A percentile compares a stretch with the other conserved stretches of the same genome.
phyloP scores from a whole-genome alignment of 495 filamentous ascomycete species.

The Tuber brumale region DNA sequence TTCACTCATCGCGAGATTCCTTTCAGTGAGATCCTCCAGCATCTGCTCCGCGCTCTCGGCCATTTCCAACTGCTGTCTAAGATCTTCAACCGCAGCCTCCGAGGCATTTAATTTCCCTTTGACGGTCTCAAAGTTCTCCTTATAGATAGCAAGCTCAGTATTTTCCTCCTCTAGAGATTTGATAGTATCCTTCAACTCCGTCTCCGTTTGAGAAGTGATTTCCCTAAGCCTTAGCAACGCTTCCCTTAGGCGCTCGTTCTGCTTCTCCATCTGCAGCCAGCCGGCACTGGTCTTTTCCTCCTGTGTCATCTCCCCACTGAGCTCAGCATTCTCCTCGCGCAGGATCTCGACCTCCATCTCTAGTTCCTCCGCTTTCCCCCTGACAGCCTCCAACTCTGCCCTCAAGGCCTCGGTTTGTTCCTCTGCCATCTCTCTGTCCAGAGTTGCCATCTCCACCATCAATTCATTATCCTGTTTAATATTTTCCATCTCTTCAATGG shows the following conservation, averaged over 20 bases:
- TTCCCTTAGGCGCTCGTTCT: slow-evolving; percentile 80
- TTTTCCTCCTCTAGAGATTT: slow-evolving; percentile 71
- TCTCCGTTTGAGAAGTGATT: slow-evolving; percentile 75
- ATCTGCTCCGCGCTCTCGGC: slow-evolving; percentile 82
- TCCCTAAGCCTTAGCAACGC: slow-evolving; percentile 79
- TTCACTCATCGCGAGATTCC: slow-evolving; percentile 73
- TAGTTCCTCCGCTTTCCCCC: slow-evolving; percentile 70
- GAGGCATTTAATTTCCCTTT: slow-evolving; percentile 65
- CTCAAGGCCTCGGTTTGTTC: slow-evolving; percentile 77
- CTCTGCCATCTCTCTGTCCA: slow-evolving; percentile 95
- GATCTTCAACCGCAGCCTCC: slow-evolving; percentile 74
- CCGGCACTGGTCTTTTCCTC: slow-evolving; percentile 81
- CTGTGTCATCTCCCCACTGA: slow-evolving; percentile 72
- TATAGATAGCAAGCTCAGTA: slow-evolving; percentile 62
- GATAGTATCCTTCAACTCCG: slow-evolving; percentile 69
- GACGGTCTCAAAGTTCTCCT: slow-evolving; percentile 61
- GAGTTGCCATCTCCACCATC: slow-evolving; percentile 73
- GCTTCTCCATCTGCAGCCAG: slow-evolving; percentile 83
- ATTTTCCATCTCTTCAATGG: slow-evolving; percentile 61
- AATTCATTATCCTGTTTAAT: slow-evolving; percentile 76
- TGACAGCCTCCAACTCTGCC: slow-evolving; percentile 71
- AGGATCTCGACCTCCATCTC: slow-evolving; percentile 82
- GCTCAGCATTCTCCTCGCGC: slow-evolving; percentile 76
- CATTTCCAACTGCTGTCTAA: slow-evolving; percentile 83
- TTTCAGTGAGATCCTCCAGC: slow-evolving; percentile 83